Conservation (phyloP, 371 early-diverging fungal genomes). For the Mortierella sp. region DNA sequence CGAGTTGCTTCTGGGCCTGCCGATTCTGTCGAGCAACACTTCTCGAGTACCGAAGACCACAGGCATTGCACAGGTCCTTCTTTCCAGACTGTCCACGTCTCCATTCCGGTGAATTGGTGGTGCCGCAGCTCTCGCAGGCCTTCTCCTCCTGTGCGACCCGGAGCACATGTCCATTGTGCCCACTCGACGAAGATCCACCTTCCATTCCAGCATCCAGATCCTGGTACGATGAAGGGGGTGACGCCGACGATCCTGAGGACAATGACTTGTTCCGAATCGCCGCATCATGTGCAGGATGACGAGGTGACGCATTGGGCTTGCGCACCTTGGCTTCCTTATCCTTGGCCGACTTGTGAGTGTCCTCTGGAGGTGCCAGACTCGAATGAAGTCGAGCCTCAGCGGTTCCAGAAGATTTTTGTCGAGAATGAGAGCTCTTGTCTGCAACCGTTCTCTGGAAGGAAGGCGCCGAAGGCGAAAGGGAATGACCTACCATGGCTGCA, state of each 20-base stretch:
- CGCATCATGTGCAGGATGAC: slow-evolving; percentile 56
- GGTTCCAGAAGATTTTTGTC: slow-evolving; percentile 25
- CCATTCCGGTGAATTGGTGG: slow-evolving; percentile 84
- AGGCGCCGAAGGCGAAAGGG: slow-evolving; percentile 43
- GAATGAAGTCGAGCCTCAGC: slow-evolving; percentile 13
- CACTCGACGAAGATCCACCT: not conserved
- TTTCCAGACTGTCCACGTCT: slow-evolving; percentile 85
- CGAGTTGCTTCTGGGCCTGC: slow-evolving; percentile 55
- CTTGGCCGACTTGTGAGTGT: not conserved
- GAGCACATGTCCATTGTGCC: slow-evolving; percentile 35
- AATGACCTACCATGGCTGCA: slow-evolving; percentile 55
- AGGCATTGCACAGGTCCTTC: slow-evolving; percentile 86
- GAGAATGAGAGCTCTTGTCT: slow-evolving; percentile 13
- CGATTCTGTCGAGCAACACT: slow-evolving; percentile 73
- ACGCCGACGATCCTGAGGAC: slow-evolving; percentile 35
- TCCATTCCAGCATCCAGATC: slow-evolving; percentile 26
- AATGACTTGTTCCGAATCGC: slow-evolving; percentile 40
- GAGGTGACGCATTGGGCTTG: slow-evolving; percentile 30
- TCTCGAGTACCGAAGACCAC: slow-evolving; percentile 82
- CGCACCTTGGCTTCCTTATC: slow-evolving; percentile 16
- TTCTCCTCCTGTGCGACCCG: slow-evolving; percentile 60
- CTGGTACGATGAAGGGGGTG: slow-evolving; percentile 26
- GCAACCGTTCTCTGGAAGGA: slow-evolving; percentile 37
- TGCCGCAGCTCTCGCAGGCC: slow-evolving; percentile 77
- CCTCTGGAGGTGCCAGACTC: slow-evolving; percentile 12